A percentile compares a stretch with the other conserved stretches of the same genome.
Evolutionary conservation across 345 rosid species (phyloP).

Genomic region (Sonneratia caseolaris): DNA sequence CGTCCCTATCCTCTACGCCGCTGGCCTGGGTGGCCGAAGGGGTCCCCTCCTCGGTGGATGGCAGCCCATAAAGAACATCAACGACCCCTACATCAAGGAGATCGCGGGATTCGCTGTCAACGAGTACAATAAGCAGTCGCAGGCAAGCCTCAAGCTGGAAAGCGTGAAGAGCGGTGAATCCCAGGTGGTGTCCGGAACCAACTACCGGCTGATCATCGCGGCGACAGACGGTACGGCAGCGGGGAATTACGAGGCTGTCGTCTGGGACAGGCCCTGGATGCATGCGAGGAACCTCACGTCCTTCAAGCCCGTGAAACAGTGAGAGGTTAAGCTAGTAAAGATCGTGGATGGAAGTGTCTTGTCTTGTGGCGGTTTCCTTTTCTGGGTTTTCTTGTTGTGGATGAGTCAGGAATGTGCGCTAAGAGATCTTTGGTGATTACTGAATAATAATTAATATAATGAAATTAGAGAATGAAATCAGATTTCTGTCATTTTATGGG

Average conservation of each 20-base stretch:
- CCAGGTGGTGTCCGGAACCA: conserved; percentile 33
- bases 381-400: too few species aligned
- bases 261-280: conserved; percentile 32
- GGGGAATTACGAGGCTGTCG: conserved; percentile 27
- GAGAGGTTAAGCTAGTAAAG: too few species aligned
- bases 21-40: conserved; percentile 9
- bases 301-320: too few species aligned
- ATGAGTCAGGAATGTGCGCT: too few species aligned
- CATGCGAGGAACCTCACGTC: conserved; percentile 19
- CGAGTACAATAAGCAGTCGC: conserved; percentile 17
- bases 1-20: not conserved
- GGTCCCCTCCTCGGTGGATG: conserved; percentile 22
- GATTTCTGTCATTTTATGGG: too few species aligned
- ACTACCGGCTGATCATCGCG: conserved; percentile 27
- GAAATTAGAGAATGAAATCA: too few species aligned
- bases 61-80: conserved; percentile 31
- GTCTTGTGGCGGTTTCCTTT: too few species aligned
- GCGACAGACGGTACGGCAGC: conserved; percentile 4
- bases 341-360: too few species aligned
- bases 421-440: too few species aligned
- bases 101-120: conserved; percentile 33
- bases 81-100: conserved; percentile 28
- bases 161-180: conserved; percentile 25
- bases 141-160: conserved; percentile 13
- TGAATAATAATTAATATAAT: too few species aligned